A percentile compares a stretch with the other conserved stretches of the same genome.
These are phyloP conservation scores for Fomitiporia mediterranea DNA, from an alignment of 1,284 basidiomycete genomes.

Conservation along the genomic window DNA sequence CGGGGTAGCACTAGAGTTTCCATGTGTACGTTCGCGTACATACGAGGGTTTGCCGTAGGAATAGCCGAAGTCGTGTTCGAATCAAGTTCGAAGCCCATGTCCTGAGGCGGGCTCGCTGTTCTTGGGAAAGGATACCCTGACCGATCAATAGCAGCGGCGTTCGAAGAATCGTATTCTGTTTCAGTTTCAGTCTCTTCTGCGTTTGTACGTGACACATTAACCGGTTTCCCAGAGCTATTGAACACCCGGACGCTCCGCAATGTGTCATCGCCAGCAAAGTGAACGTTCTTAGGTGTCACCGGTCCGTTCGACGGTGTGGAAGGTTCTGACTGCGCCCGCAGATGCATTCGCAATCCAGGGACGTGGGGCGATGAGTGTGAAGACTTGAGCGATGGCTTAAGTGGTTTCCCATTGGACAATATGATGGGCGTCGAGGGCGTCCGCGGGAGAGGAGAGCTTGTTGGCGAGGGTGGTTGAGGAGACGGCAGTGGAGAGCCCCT, in stretches of 20 bases:
- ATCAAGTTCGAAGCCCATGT: constrained; percentile 41
- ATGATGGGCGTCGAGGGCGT: constrained; percentile 38
- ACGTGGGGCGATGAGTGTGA: constrained; percentile 53
- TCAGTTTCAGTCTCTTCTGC: constrained; percentile 79
- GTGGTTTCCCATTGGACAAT: constrained; percentile 83
- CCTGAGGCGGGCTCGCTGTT: not conserved
- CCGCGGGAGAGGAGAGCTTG: constrained; percentile 22
- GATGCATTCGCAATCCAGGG: constrained; percentile 33
- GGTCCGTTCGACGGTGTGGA: constrained; percentile 53
- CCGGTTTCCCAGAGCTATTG: constrained; percentile 75
- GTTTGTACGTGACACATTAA: constrained; percentile 51
- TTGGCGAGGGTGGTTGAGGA: constrained; percentile 24
- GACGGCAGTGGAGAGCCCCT: constrained; percentile 12
- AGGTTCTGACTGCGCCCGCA: constrained; percentile 59
- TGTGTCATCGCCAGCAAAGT: constrained; percentile 68
- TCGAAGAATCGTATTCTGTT: constrained; percentile 51
- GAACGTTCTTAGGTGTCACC: constrained; percentile 72
- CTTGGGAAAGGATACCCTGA: constrained; percentile 36
- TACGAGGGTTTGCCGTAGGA: constrained; percentile 34
- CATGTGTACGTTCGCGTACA: constrained; percentile 42
- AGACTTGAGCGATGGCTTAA: constrained; percentile 85
- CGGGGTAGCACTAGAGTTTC: constrained; percentile 44
- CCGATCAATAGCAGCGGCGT: constrained; percentile 14
- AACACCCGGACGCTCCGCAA: constrained; percentile 85
- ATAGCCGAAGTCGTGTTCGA: constrained; percentile 36